Evolutionary conservation across 352 stramenopile genomes (phyloP), one percentile per base, ranked within the genome.

Genomic region (Globisporangium iwayamae): DNA sequence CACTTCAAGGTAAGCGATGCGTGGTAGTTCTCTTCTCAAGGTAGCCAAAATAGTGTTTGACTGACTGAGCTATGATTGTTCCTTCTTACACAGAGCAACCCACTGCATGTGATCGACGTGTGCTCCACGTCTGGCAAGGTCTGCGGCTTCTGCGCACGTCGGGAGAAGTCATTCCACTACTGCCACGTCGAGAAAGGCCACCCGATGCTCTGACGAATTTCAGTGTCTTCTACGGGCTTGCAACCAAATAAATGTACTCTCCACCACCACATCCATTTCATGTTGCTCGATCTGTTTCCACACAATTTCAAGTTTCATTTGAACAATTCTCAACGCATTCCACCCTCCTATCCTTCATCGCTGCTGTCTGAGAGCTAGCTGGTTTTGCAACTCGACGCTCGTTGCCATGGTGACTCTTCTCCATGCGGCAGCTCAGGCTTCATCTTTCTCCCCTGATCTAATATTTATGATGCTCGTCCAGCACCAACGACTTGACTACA

Each of bases 151-250:
- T 94, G 85, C 63, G 41, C 52, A 8, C 71, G 59, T 10, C 48
- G 70, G 25, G 69, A 67, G 25, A 71, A 64, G 28, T 78, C 60
- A 4, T 94, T 94, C 68, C 77, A 83, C 60, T 67, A 82, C 28
- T 94, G 85, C 65, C 85, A 94, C 63, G 43, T 94, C 20, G 78
- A 85, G 45, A 86, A 76, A 66, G 85, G 85, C 1, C 85, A 94
- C 50, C 80, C 81, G 16, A 92, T 93, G 85, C 47, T 85, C 60
- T 93, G 75, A 73, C 28, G 20, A 41, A 43, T 16, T 41, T 20
- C 4, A 46, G 13, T 18, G 7, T 22, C 43, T 48, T 6, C 46
- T 8, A 32, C 18, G 46, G 46, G 30, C 6, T 25, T 11, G 22
- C 13, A 9, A 9, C 8, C 28, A 47, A 60, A n/a, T 22, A 64